Percentiles rank a stretch among this genome's conserved stretches.
Conservation (phyloP, 768 basidiomycete genomes). For the Rhizopogon vulgaris region DNA sequence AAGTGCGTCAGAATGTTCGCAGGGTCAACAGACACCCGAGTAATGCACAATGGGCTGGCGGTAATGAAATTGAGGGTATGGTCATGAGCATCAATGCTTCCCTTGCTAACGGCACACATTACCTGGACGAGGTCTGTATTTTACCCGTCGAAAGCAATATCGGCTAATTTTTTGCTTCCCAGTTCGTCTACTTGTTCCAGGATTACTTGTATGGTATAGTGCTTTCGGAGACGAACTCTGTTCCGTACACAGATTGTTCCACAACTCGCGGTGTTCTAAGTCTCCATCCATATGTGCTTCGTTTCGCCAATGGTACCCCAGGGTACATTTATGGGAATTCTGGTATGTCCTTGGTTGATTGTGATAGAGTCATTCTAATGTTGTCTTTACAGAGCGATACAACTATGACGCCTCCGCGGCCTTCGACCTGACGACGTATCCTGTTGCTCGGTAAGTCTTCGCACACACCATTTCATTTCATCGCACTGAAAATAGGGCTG, state of each 20-base stretch:
- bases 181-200: slow-evolving; percentile 49
- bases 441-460: slow-evolving; percentile 34
- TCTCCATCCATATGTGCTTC: slow-evolving; percentile 46
- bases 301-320: slow-evolving; percentile 43
- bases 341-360: slow-evolving; percentile 25
- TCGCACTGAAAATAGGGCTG: neutral
- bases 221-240: slow-evolving; percentile 44
- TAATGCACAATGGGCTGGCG: slow-evolving; percentile 54
- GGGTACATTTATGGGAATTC: slow-evolving; percentile 53
- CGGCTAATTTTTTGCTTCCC: neutral
- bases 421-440: slow-evolving; percentile 49
- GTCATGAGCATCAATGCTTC: slow-evolving; percentile 31
- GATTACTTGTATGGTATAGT: slow-evolving; percentile 45
- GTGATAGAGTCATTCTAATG: neutral
- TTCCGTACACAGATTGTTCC: slow-evolving; percentile 55
- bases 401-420: slow-evolving; percentile 49
- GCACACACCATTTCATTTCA: neutral
- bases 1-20: slow-evolving; percentile 52
- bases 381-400: slow-evolving; percentile 38
- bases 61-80: slow-evolving; percentile 56
- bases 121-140: slow-evolving; percentile 40
- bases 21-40: slow-evolving; percentile 52
- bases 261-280: slow-evolving; percentile 53
- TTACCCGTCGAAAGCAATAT: neutral
- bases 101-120: slow-evolving; percentile 39